Evolutionary conservation across 2,329 filamentous ascomycete species (phyloP), one percentile per base, ranked within the genome.

Genomic region (Alternaria novae-zelandiae): DNA sequence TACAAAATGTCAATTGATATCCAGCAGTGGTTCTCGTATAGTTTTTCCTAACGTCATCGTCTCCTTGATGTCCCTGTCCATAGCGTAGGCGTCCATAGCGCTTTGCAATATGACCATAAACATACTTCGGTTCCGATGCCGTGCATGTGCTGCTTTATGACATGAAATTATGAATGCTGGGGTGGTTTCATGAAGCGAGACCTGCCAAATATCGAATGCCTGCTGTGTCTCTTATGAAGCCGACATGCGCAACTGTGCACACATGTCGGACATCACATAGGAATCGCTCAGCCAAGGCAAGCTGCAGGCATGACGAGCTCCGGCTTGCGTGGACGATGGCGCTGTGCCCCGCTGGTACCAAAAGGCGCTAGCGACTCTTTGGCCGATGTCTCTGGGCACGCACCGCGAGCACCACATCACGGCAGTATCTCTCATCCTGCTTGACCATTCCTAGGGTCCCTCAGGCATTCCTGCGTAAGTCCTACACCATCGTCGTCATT

Each of bases 341-440:
- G 49, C 49, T 53, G 30, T 36, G 49, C 21, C 36, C 36, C 20
- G 28, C 49, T 32, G 49, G 28, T 11, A 51, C 49, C 28, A 51
- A 51, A 23, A 51, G 17, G 49, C 49, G 49, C 49, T 53, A 53
- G 49, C 17, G 49, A 21, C 28, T 30, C 20, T n/a, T 25, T 9
- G 8, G 49, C 49, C n/a, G 49, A 53, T 53, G 17, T 53, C 30
- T 30, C 28, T 41, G 28, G 53, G 56, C 47, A 43, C 36, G 44
- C 65, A 56, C 63, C 65, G 65, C 63, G 63, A 61, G 59, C 64
- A 64, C 61, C 67, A 64, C 67, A 64, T 69, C 67, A 69, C 67
- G 67, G 67, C 62, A 60, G 67, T 69, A 69, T 67, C 67, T 69
- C 67, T 69, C 67, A 69, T 68, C 66, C 66, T 69, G 65, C 67